Base-by-base conservation (phyloP, 225 moss, liverwort and hornwort species). In the Physcomitrellopsis africana region DNA sequence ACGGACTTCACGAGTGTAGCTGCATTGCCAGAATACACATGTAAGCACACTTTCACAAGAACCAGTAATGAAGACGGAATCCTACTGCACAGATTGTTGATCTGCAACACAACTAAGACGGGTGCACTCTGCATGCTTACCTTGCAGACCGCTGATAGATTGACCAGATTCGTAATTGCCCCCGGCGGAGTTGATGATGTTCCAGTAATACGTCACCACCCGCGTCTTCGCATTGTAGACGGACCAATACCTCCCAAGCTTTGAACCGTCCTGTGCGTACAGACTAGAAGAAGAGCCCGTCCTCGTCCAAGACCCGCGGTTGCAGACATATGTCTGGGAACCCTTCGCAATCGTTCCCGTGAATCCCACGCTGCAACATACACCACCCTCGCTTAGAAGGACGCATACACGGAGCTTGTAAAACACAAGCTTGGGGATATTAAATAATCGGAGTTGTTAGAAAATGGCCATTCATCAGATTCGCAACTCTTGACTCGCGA, bases 281-380 rank as follows among this genome's bases (percentile, higher is more conserved):
- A 84, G 67, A 2, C 26, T 23, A 22, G 67, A 77, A 1, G 78
- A 67, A 9, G 78, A 78, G 41, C 26, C 52, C 6, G 58, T 63
- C 75, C 45, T 78, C 10, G 9, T 70, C 84, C 84, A 84, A 11
- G 46, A 20, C 37, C 81, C 78, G 18, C 57, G 24, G 9, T 57
- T 78, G 51, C 84, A 84, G 2, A 46, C 5, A 8, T 68, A 84
- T 3, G 75, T 75, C 10, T 11, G 18, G 0, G 18, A 23, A 45
- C 84, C 84, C 45, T 8, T 41, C 0, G 19, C 19, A 13, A 72
- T 27, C 1, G 24, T 51, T 13, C 69, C 81, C 14, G 13, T 51
- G 56, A 84, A 84, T 24, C 70, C 80, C 66, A 66, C 24, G 61
- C 84, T 84, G 73, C 60, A 71, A 19, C 13, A 29, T 19, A 9